Evolutionary conservation across 768 basidiomycete genomes (phyloP).

Genomic region (Lactifluus echinatus): DNA sequence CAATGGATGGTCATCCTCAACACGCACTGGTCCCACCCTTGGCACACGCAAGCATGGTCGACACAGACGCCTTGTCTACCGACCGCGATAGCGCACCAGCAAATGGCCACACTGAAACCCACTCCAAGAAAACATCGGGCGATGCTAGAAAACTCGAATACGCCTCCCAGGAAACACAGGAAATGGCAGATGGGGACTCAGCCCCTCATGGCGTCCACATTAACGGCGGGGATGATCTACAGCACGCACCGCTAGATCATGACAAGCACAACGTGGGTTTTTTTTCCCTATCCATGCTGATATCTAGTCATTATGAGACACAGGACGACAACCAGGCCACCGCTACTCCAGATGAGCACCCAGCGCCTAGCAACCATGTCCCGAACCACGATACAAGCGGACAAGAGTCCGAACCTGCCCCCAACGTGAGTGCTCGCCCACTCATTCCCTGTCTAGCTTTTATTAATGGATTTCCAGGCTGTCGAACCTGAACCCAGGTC

Average conservation of each 20-base stretch:
- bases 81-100: background rate
- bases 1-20: conserved; percentile 1
- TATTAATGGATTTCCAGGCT: background rate
- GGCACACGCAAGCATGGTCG: background rate
- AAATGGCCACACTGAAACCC: background rate
- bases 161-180: background rate
- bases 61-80: background rate
- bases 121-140: background rate
- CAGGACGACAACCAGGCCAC: background rate
- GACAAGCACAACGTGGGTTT: conserved; percentile 1
- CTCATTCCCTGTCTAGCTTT: background rate
- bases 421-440: background rate
- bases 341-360: conserved; percentile 5
- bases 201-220: background rate
- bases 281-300: background rate
- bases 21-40: background rate
- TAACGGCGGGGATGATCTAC: background rate
- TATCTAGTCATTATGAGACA: background rate
- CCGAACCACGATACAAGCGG: background rate
- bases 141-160: conserved; percentile 1
- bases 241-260: background rate
- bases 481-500: background rate
- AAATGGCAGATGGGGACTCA: background rate
- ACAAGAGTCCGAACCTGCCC: background rate
- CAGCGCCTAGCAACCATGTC: background rate